Base-by-base conservation (phyloP, 129 eudicot genomes). In the Oenanthe sinensis region DNA sequence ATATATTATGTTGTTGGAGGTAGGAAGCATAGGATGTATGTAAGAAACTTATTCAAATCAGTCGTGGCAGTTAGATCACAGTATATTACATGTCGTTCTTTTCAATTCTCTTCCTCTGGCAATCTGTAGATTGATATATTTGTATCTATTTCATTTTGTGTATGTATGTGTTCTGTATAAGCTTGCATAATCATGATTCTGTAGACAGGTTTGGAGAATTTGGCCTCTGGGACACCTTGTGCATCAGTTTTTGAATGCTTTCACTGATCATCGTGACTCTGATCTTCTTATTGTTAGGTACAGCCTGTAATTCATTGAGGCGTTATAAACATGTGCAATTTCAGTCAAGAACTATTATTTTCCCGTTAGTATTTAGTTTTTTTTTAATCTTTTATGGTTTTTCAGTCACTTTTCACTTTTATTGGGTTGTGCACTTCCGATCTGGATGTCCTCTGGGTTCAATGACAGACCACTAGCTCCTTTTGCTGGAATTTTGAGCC, bases 231-330 rank as follows among this genome's bases (percentile, higher is more conserved):
- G 97, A 47, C 83, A 87, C 76, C 80, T 90, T 54, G 89, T 95
- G 50, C 91, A 92, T 76, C 91, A 90, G 52, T 95, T 95, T 80
- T 90, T 95, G 99, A 95, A 86, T 72, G 99, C 99, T 71, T 95
- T 95, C 79, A 95, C 96, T 45, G 99, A 95, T 81, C 99, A 95
- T 84, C 99, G 99, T 68, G 99, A 95, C 84, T 91, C 99, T 50
- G 99, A 95, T 86, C 89, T 90, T 82, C 92, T 95, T 24, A 78
- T 95, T 83, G 94, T 95, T 85, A 95, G 98, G 98, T 92, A 65
- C 28, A 83, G 39, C 47, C 79, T 70, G 26, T 58, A 49, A 33
- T 46, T 68, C n/a, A 48, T 62, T 4, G 68, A 14, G 69, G 14
- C 40, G 74, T 50, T 20, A 24, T 48, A 16, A n/a, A 44, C 8